A percentile compares a stretch with the other conserved stretches of the same genome.
Conservation (phyloP, 768 basidiomycete genomes). For the Rhizopogon vesiculosus region DNA sequence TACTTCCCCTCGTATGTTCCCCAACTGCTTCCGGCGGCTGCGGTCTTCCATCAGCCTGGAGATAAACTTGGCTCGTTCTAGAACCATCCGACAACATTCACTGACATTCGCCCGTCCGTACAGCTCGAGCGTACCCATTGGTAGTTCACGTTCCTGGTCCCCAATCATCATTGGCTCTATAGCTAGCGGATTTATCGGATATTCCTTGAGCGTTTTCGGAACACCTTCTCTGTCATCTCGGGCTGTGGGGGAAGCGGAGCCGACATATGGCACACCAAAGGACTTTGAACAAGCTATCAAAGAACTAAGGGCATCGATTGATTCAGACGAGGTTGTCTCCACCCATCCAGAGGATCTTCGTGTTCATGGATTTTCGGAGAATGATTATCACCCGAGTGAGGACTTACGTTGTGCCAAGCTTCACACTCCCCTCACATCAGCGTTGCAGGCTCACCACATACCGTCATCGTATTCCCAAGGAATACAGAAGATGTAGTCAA, state of each 20-base stretch:
- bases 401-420: not conserved
- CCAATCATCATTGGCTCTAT: not conserved
- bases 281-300: slow-evolving; percentile 52
- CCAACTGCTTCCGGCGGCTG: slow-evolving; percentile 2
- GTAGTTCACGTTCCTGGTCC: not conserved
- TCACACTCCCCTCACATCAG: not conserved
- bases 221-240: slow-evolving; percentile 3
- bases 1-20: not conserved
- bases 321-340: slow-evolving; percentile 33
- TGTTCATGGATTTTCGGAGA: slow-evolving; percentile 50
- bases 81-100: not conserved
- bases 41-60: slow-evolving; percentile 1
- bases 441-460: slow-evolving; percentile 39
- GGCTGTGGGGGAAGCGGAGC: slow-evolving; percentile 9
- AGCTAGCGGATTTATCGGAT: slow-evolving; percentile 13
- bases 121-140: not conserved
- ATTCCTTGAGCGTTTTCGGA: slow-evolving; percentile 13
- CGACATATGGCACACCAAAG: slow-evolving; percentile 43
- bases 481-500: slow-evolving; percentile 80
- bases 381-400: slow-evolving; percentile 48
- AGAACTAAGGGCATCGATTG: slow-evolving; percentile 41
- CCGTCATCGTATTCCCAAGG: slow-evolving; percentile 59
- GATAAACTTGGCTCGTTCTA: not conserved
- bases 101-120: not conserved
- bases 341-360: slow-evolving; percentile 49